Base-by-base conservation (phyloP, 805 yeast species). In the Candida namnaoensis region DNA sequence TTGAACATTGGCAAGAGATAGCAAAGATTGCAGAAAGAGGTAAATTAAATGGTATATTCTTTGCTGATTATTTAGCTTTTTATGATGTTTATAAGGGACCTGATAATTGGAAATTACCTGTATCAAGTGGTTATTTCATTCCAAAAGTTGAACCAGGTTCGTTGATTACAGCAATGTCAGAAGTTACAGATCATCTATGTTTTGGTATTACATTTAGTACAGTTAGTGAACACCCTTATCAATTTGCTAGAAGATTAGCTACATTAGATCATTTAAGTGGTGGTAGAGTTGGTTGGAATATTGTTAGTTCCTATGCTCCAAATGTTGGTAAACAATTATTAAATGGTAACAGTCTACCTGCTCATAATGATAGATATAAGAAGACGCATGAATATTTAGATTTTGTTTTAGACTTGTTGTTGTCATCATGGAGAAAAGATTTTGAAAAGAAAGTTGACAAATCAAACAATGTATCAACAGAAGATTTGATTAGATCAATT, bases 251-350 rank as follows among this genome's bases (percentile, higher is more conserved):
- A 45, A 52, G 70, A 36, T 46, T 66, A 36, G 66, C 69, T 13
- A 66, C 74, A 1, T 52, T 69, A 38, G 74, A 69, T 44, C 70
- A 67, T 44, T 56, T 68, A 34, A 59, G 68, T 7, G 54, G 55
- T 8, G 74, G 74, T 5, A 56, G 74, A 45, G 51, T 69, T 39
- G 74, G 74, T 14, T 69, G 74, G 74, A 69, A 69, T 47, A 61
- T 69, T n/a, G 73, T 69, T 27, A 61, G 71, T 7, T 64, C 71
- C 1, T 68, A 68, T 41, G 54, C 66, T 38, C 71, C 68, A 37
- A 58, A 67, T 49, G 72, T 69, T 5, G 66, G 72, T 3, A 52
- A 65, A 43, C 66, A 68, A 42, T 47, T 66, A 30, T 47, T 66
- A 32, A 67, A 68, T 44, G 63, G 61, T 3, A 58, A 56, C 32